phyloP scores from a whole-genome alignment of 306 rosid species.

The Inga oerstediana region DNA sequence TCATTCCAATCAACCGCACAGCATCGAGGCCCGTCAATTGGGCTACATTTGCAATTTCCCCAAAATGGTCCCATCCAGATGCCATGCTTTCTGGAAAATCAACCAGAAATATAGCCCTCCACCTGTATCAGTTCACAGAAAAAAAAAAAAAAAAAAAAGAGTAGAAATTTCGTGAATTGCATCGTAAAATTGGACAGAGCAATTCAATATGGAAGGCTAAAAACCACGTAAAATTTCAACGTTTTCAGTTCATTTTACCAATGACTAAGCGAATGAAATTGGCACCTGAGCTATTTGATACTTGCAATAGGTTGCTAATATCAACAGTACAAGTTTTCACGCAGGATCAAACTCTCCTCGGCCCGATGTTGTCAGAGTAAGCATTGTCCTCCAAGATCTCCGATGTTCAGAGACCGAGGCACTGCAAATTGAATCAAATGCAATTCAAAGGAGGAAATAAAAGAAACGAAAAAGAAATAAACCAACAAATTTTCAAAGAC shows the following conservation, averaged over 20 bases:
- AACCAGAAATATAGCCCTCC: constrained; percentile 27
- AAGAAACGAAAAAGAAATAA: not conserved
- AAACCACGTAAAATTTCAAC: not conserved
- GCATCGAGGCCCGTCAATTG: constrained; percentile 93
- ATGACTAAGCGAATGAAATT: constrained; percentile 17
- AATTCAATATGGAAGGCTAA: not conserved
- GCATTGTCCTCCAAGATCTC: constrained; percentile 49
- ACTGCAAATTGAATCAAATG: constrained; percentile 25
- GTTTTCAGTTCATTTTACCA: constrained; percentile 20
- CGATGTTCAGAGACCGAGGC: constrained; percentile 27
- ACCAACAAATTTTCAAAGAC: constrained; percentile 33
- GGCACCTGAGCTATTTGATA: not conserved
- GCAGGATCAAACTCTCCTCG: constrained; percentile 39
- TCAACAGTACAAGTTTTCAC: constrained; percentile 18
- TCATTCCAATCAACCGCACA: constrained; percentile 73
- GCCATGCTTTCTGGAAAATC: constrained; percentile 53
- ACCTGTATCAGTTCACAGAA: constrained; percentile 20
- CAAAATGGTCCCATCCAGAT: constrained; percentile 78
- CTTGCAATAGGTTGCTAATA: not conserved
- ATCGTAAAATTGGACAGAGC: not conserved
- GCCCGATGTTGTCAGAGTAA: constrained; percentile 16
- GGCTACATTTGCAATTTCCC: constrained; percentile 88
- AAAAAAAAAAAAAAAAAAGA: too few species aligned
- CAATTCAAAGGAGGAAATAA: constrained; percentile 14
- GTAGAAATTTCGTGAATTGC: not conserved